Percentiles rank a stretch among this genome's conserved stretches.
Evolutionary conservation across 2,329 filamentous ascomycete genomes (phyloP).

Genomic region (Ophiobolus disseminans): DNA sequence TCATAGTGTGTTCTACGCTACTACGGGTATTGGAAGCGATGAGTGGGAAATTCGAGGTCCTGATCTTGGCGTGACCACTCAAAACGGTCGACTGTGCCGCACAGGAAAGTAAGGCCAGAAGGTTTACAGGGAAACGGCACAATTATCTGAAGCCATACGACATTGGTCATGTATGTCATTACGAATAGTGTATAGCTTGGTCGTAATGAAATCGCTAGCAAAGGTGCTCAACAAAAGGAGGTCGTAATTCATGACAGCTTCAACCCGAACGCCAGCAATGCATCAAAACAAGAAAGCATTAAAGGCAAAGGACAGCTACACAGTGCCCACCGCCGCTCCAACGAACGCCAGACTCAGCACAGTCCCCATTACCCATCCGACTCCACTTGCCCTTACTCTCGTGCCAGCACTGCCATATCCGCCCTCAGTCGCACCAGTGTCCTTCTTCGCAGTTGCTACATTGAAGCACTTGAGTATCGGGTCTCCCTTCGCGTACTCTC

Average conservation of each 20-base stretch:
- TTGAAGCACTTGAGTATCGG: conserved; percentile 23
- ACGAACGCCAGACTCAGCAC: conserved; percentile 19
- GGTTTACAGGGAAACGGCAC: too few species aligned
- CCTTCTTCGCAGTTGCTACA: conserved; percentile 9
- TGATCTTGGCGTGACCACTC: conserved; percentile 25
- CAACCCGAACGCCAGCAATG: neutral
- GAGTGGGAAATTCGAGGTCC: conserved; percentile 30
- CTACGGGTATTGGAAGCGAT: conserved; percentile 34
- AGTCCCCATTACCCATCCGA: conserved; percentile 9
- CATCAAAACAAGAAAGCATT: neutral
- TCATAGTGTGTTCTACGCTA: conserved; percentile 33
- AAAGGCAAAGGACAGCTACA: conserved; percentile 1
- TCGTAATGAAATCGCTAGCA: too few species aligned
- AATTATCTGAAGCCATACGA: too few species aligned
- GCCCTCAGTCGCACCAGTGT: conserved; percentile 1
- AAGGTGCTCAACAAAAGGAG: too few species aligned
- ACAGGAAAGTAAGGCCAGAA: too few species aligned
- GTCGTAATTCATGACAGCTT: neutral
- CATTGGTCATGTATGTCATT: too few species aligned
- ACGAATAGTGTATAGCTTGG: too few species aligned
- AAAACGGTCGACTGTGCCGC: conserved; percentile 36
- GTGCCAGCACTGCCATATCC: conserved; percentile 15
- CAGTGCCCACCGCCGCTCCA: conserved; percentile 6
- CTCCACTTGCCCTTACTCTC: conserved; percentile 2
- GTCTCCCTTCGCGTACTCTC: conserved; percentile 9